Conservation (phyloP, 2,329 filamentous ascomycete genomes). For the Chaetomiaceae sp. region DNA sequence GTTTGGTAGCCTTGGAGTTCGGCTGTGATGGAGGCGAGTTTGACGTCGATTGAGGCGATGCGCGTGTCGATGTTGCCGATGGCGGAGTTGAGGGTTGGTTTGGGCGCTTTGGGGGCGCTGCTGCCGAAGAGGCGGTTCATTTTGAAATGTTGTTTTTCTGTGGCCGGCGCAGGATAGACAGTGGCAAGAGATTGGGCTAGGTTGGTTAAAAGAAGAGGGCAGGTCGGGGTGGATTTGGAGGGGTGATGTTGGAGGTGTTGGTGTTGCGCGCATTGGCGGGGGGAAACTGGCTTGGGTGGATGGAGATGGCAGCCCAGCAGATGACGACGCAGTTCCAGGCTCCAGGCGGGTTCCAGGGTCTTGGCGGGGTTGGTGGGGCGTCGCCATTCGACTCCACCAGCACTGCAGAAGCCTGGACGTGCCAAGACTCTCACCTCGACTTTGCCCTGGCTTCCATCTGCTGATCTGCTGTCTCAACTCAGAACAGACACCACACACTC, state of each 20-base stretch:
- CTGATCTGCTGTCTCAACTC: too few species aligned
- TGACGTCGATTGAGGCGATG: constrained; percentile 85
- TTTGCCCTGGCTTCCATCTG: too few species aligned
- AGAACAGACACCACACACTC: too few species aligned
- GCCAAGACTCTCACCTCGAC: too few species aligned
- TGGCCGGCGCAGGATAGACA: not conserved
- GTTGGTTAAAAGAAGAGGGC: not conserved
- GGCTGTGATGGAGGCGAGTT: constrained; percentile 85
- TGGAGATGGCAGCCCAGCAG: not conserved
- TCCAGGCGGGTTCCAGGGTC: not conserved
- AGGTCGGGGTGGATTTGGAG: not conserved
- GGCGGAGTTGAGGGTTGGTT: constrained; percentile 79
- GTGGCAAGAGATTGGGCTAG: too few species aligned
- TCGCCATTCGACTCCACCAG: not conserved
- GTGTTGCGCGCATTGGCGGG: too few species aligned
- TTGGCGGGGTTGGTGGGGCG: not conserved
- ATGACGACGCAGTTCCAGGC: not conserved
- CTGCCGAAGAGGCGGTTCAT: constrained; percentile 98
- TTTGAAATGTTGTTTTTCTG: constrained; percentile 1
- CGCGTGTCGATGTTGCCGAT: constrained; percentile 82
- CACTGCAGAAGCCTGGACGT: not conserved
- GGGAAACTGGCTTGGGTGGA: too few species aligned
- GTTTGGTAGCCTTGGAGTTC: constrained; percentile 85
- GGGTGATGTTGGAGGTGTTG: not conserved
- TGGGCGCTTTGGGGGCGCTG: constrained; percentile 72